Percentiles rank a stretch among this genome's conserved stretches.
Conservation (phyloP, 192 early-diverging fungal species). For the Allomyces macrogynus region DNA sequence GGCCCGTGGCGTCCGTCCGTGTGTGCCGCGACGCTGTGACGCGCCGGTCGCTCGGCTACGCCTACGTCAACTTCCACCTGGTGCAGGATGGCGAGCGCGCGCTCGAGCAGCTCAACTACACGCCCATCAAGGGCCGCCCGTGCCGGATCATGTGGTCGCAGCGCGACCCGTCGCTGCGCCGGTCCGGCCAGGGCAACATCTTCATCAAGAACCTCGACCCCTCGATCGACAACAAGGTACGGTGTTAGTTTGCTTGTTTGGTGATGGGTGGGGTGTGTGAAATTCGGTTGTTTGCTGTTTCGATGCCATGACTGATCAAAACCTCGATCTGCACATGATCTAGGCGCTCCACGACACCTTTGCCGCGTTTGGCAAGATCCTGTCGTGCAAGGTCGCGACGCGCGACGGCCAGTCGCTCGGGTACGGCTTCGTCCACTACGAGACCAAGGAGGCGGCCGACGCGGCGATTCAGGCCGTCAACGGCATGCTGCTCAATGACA, state of each 20-base stretch:
- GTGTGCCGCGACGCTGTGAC: conserved; percentile 96
- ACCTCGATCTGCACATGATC: too few species aligned
- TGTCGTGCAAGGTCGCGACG: conserved; percentile 91
- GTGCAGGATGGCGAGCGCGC: conserved; percentile 74
- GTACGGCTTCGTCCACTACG: conserved; percentile 98
- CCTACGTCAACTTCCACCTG: conserved; percentile 97
- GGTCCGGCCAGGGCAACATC: conserved; percentile 82
- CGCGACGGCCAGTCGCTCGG: conserved; percentile 72
- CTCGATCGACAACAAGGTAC: conserved; percentile 82
- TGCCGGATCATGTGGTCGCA: conserved; percentile 99
- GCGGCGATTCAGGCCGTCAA: conserved; percentile 93
- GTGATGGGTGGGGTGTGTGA: too few species aligned
- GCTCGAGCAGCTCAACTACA: conserved; percentile 87
- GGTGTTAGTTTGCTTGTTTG: too few species aligned
- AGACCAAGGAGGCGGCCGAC: conserved; percentile 79
- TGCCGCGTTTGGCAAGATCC: conserved; percentile 86
- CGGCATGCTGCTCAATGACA: conserved; percentile 98
- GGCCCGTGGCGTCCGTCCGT: conserved; percentile 89
- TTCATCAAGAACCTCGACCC: conserved; percentile 99
- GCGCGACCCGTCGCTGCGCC: conserved; percentile 87
- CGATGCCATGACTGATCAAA: too few species aligned
- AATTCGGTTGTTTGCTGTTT: too few species aligned
- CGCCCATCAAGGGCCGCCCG: conserved; percentile 74
- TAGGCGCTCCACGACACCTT: conserved; percentile 92
- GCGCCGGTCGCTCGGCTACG: conserved; percentile 86